Conservation (phyloP, 1,284 basidiomycete species). For the Moniliella sp. region DNA sequence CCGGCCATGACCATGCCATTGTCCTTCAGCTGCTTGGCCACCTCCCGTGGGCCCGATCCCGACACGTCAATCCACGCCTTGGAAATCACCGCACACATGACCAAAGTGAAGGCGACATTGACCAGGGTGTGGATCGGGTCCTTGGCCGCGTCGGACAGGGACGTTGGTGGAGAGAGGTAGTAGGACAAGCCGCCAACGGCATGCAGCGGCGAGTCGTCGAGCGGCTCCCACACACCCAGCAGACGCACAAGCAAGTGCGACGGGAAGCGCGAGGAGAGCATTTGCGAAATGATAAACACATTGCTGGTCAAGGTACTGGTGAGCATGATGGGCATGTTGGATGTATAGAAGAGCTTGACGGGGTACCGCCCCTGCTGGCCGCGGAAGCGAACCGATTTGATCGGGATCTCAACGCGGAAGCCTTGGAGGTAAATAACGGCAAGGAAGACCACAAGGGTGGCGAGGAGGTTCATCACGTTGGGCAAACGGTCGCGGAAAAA, state of each 20-base stretch:
- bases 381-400: slow-evolving; percentile 86
- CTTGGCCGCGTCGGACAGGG: slow-evolving; percentile 58
- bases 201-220: slow-evolving; percentile 73
- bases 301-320: slow-evolving; percentile 78
- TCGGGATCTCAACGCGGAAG: slow-evolving; percentile 93
- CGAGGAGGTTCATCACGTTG: slow-evolving; percentile 90
- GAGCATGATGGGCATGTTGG: slow-evolving; percentile 99
- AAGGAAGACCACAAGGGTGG: slow-evolving; percentile 74
- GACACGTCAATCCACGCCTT: slow-evolving; percentile 99
- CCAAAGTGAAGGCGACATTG: slow-evolving; percentile 78
- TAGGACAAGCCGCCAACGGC: slow-evolving; percentile 83
- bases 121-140: slow-evolving; percentile 83
- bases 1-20: slow-evolving; percentile 97
- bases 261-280: slow-evolving; percentile 71
- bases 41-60: slow-evolving; percentile 76
- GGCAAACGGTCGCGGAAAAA: slow-evolving; percentile 93
- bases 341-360: slow-evolving; percentile 94
- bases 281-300: slow-evolving; percentile 87
- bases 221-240: slow-evolving; percentile 86
- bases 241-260: slow-evolving; percentile 69
- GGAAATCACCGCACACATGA: slow-evolving; percentile 85
- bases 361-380: slow-evolving; percentile 87
- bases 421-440: slow-evolving; percentile 94
- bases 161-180: slow-evolving; percentile 91
- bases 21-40: slow-evolving; percentile 94